phyloP scores from a whole-genome alignment of 1,284 basidiomycete genomes.

The Anthracocystis walkeri region DNA sequence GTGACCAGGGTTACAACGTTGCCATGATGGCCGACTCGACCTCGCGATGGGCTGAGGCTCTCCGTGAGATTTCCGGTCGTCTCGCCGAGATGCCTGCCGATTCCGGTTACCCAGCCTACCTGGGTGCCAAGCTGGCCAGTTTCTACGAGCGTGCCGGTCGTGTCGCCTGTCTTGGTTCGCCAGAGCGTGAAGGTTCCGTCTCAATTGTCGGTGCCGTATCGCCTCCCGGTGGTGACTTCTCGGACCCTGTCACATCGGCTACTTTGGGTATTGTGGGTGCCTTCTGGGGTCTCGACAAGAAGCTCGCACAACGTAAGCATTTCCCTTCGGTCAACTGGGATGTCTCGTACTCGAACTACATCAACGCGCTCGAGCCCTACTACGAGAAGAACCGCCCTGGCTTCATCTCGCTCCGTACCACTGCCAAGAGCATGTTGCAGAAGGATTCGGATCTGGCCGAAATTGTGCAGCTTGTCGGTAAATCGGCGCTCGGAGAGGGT shows the following conservation, averaged over 20 bases:
- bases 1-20: conserved; percentile 97
- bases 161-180: conserved; percentile 90
- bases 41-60: conserved; percentile 98
- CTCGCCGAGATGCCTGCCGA: conserved; percentile 99
- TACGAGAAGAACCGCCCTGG: conserved; percentile 89
- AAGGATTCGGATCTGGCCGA: conserved; percentile 99
- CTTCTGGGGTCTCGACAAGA: conserved; percentile 83
- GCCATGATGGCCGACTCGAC: conserved; percentile 99
- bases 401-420: conserved; percentile 90
- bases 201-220: conserved; percentile 99
- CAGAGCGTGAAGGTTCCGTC: conserved; percentile 88
- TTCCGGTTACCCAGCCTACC: conserved; percentile 94
- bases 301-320: conserved; percentile 95
- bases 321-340: conserved; percentile 99
- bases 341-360: conserved; percentile 98
- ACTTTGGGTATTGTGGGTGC: conserved; percentile 99
- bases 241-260: conserved; percentile 96
- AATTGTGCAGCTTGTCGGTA: conserved; percentile 98
- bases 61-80: conserved; percentile 99
- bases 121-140: conserved; percentile 92
- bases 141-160: conserved; percentile 99
- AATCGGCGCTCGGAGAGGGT: conserved; percentile 94
- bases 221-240: conserved; percentile 98
- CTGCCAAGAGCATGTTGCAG: conserved; percentile 95
- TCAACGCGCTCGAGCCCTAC: conserved; percentile 91